These are phyloP conservation scores for Trichoderma oligosporum DNA, from an alignment of 2,329 filamentous ascomycete genomes.

Conservation along the genomic window DNA sequence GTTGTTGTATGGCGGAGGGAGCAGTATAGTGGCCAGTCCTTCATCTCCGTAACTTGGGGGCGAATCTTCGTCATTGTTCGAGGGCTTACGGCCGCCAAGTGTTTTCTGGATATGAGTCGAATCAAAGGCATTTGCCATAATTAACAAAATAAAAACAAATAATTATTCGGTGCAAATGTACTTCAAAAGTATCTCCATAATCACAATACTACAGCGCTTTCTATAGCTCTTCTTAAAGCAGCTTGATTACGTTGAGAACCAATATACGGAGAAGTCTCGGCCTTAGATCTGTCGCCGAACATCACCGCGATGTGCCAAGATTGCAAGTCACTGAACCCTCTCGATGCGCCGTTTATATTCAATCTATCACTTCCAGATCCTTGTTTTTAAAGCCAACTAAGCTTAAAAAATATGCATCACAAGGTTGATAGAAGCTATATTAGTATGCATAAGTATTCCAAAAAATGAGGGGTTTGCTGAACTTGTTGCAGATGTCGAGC, in stretches of 20 bases:
- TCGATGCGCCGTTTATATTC: background rate
- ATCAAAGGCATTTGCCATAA: background rate
- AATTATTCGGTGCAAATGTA: too few species aligned
- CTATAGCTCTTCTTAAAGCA: background rate
- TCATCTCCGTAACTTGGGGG: conserved; percentile 1
- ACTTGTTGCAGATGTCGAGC: background rate
- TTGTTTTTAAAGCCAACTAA: background rate
- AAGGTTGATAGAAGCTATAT: background rate
- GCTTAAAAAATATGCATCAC: conserved; percentile 11
- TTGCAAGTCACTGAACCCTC: background rate
- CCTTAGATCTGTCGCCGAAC: conserved; percentile 8
- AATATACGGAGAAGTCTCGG: conserved; percentile 1
- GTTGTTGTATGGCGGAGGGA: conserved; percentile 1
- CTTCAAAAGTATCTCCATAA: background rate
- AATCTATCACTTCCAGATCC: background rate
- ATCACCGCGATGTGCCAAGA: background rate
- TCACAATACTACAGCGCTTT: background rate
- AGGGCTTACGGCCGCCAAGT: too few species aligned
- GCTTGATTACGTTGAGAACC: background rate
- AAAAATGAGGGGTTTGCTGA: background rate
- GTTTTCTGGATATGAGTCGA: background rate
- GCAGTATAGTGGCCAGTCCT: background rate
- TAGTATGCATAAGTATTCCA: background rate
- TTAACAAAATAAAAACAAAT: background rate
- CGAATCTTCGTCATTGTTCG: background rate